Evolutionary conservation across 257 asterid genomes (phyloP).

Genomic region (Gardenia jasminoides): DNA sequence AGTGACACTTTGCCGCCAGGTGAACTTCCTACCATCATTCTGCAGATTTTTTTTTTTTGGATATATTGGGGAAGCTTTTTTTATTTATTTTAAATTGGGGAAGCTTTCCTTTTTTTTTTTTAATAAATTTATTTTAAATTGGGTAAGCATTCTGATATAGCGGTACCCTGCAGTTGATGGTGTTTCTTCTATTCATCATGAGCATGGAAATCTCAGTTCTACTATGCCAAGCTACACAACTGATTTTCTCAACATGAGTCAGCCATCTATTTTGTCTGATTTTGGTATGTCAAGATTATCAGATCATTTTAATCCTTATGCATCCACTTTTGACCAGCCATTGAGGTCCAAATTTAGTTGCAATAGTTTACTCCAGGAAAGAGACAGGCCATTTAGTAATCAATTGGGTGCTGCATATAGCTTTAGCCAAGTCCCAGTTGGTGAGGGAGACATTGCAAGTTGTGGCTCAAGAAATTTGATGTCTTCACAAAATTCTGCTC

Average conservation of each 20-base stretch:
- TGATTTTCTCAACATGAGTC: conserved; percentile 47
- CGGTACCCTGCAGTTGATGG: conserved; percentile 35
- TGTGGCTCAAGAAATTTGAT: conserved; percentile 32
- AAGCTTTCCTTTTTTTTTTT: too few species aligned
- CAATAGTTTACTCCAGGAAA: conserved; percentile 42
- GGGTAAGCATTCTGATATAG: conserved; percentile 40
- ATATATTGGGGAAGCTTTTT: too few species aligned
- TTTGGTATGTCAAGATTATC: conserved; percentile 48
- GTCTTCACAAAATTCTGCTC: conserved; percentile 40
- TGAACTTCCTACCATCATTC: conserved; percentile 20
- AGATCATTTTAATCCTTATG: conserved; percentile 61
- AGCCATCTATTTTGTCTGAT: conserved; percentile 34
- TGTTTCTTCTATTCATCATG: conserved; percentile 34
- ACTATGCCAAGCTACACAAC: conserved; percentile 41
- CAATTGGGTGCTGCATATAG: conserved; percentile 38
- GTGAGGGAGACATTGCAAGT: conserved; percentile 32
- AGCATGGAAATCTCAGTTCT: conserved; percentile 38
- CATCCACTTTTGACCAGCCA: conserved; percentile 69
- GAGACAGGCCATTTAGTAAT: conserved; percentile 30
- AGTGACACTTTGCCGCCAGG: conserved; percentile 44
- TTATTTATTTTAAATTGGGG: background rate
- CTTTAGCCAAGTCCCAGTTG: conserved; percentile 39
- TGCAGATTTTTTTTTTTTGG: background rate
- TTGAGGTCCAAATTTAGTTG: conserved; percentile 48
- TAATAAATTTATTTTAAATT: background rate